Base-by-base conservation (phyloP, 2,329 filamentous ascomycete genomes). In the Whalleya microplaca region DNA sequence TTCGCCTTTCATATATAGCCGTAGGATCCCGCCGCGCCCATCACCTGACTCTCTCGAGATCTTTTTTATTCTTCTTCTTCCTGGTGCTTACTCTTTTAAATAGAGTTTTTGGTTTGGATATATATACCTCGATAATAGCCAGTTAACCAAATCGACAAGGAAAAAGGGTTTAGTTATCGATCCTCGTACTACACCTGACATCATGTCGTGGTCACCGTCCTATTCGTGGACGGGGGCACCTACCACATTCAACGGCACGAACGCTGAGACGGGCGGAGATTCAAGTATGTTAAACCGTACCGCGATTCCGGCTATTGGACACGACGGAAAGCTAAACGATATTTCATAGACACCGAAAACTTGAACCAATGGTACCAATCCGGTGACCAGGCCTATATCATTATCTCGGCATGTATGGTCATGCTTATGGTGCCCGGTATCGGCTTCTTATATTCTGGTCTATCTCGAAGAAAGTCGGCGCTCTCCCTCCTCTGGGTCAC, bases 401-500 rank as follows among this genome's bases (percentile, higher is more conserved):
- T 98, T 74, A 76, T 98, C 68, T 83, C 90, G 58, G 85, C 93
- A 59, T 93, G 91, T 73, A 96, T 98, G 89, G 94, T 98, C 64
- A 78, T 98, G 78, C 79, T 97, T 77, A 99, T 98, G 95, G 83
- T 98, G 27, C 95, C 95, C 27, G 95, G 95, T 68, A 93, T 99
- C 68, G 93, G 92, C 53, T 97, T 99, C 77, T 86, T 99, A 64
- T 99, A 99, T 80, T 97, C 94, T 12, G 95, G 95, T 65, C 88
- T 98, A 65, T 94, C 95, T n/a, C 89, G 95, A 65, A 87, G 95
- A 81, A 99, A 99, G 81, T 98, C 95, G 4, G 95, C 95, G 27
- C 84, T 99, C 43, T 96, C 92, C 63, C 89, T 98, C 81, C 95
- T 99, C 71, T 98, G 93, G 92, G 92, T 94, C 14, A 92, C 90